A percentile compares a stretch with the other conserved stretches of the same genome.
Conservation (phyloP, 2,329 filamentous ascomycete species). For the Hypoxylon sp. region DNA sequence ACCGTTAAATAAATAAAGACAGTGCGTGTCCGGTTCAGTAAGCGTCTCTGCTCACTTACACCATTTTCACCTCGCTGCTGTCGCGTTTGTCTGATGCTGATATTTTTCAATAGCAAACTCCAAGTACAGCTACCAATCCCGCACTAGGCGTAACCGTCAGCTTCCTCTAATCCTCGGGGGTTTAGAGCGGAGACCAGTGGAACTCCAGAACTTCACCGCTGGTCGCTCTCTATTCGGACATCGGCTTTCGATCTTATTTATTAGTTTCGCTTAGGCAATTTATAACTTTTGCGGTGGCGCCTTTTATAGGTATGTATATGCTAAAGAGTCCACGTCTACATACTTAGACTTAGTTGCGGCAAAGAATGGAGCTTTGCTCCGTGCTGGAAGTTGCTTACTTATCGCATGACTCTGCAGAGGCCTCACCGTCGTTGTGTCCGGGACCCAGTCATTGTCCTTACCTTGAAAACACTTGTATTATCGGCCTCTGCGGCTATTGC, state of each 20-base stretch:
- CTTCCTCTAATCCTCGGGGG: conserved; percentile 21
- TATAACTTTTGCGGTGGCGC: conserved; percentile 29
- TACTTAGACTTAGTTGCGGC: too few species aligned
- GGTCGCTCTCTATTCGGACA: conserved; percentile 27
- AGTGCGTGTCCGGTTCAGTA: conserved; percentile 31
- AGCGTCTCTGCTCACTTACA: conserved; percentile 30
- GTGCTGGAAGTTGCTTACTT: conserved; percentile 36
- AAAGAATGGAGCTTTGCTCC: conserved; percentile 30
- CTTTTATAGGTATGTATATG: conserved; percentile 30
- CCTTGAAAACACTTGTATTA: conserved; percentile 28
- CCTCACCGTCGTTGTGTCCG: conserved; percentile 20
- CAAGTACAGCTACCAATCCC: conserved; percentile 29
- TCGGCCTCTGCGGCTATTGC: conserved; percentile 26
- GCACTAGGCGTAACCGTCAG: conserved; percentile 29
- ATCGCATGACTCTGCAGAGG: conserved; percentile 33
- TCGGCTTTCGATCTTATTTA: conserved; percentile 33
- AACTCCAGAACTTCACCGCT: conserved; percentile 37
- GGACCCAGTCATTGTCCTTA: conserved; percentile 25
- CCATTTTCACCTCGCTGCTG: conserved; percentile 25
- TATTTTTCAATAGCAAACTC: conserved; percentile 24
- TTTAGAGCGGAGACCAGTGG: conserved; percentile 30
- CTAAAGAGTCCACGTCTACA: conserved; percentile 17
- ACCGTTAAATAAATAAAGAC: conserved; percentile 33
- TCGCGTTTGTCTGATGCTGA: conserved; percentile 36
- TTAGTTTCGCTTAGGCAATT: conserved; percentile 34